Evolutionary conservation across 768 basidiomycete species (phyloP).

Genomic region (Lactarius deliciosus): DNA sequence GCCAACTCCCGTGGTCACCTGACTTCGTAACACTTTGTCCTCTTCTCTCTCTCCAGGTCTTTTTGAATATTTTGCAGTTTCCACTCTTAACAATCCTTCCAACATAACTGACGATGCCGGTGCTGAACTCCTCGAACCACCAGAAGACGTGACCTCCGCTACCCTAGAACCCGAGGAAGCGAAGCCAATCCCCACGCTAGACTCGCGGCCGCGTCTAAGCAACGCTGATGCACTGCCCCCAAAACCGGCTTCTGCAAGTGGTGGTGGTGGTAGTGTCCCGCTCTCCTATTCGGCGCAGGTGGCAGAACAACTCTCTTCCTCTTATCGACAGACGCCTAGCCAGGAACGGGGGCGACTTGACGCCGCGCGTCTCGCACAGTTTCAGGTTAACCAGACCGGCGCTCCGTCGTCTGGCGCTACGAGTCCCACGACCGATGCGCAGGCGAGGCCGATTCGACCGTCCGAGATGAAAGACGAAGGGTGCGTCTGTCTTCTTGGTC

Average conservation of each 20-base stretch:
- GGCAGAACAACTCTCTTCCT: conserved; percentile 62
- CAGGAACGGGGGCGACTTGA: too few species aligned
- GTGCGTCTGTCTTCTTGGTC: conserved; percentile 55
- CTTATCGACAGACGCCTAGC: conserved; percentile 63
- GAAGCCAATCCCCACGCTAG: conserved; percentile 16
- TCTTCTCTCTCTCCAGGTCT: too few species aligned
- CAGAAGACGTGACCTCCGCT: conserved; percentile 13
- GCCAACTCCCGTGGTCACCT: too few species aligned
- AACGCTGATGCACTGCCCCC: conserved; percentile 21
- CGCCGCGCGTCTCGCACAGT: conserved; percentile 20
- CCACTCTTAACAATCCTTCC: conserved; percentile 17
- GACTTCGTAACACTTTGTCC: too few species aligned
- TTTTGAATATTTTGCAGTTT: conserved; percentile 28
- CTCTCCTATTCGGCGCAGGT: conserved; percentile 64
- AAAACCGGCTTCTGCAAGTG: conserved; percentile 7
- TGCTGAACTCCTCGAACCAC: conserved; percentile 15
- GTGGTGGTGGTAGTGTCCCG: conserved; percentile 32
- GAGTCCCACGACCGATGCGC: too few species aligned
- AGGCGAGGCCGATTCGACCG: conserved; percentile 62
- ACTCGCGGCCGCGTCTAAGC: conserved; percentile 9
- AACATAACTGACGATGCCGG: conserved; percentile 7
- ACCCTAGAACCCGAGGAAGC: not conserved
- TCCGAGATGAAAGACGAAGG: conserved; percentile 98
- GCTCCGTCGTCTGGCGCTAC: conserved; percentile 14
- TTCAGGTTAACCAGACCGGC: conserved; percentile 13